phyloP scores from a whole-genome alignment of 805 yeast species.

The Monosporozyma solicola region DNA sequence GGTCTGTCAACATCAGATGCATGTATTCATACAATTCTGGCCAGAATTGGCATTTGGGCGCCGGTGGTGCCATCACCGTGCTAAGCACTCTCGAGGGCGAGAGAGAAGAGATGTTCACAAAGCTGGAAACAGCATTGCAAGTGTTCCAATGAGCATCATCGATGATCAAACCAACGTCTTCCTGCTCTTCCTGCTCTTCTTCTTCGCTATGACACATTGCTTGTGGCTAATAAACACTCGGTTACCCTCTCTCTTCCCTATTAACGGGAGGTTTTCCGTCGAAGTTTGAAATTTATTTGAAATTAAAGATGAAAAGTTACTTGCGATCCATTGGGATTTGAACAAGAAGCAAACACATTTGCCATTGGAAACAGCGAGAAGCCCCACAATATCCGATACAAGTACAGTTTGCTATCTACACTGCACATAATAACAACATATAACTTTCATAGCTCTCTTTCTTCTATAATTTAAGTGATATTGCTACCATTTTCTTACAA shows the following conservation, averaged over 20 bases:
- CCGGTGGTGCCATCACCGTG: constrained; percentile 96
- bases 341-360: neutral
- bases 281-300: neutral
- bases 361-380: too few species aligned
- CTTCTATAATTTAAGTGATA: too few species aligned
- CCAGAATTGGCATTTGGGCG: constrained; percentile 76
- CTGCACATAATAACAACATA: too few species aligned
- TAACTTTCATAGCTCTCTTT: too few species aligned
- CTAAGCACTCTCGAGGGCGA: constrained; percentile 76
- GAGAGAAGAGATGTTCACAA: constrained; percentile 83
- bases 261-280: neutral
- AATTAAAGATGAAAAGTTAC: neutral
- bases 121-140: constrained; percentile 71
- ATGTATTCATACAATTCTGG: constrained; percentile 52
- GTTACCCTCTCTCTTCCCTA: neutral
- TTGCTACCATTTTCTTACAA: too few species aligned
- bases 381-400: too few species aligned
- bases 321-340: neutral
- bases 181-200: too few species aligned
- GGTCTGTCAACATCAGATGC: constrained; percentile 93
- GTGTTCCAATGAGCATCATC: constrained; percentile 36
- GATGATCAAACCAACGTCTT: too few species aligned
- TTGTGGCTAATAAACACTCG: neutral
- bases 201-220: neutral
- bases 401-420: too few species aligned